Percentiles rank a stretch among this genome's conserved stretches.
phyloP scores from a whole-genome alignment of 2,329 filamentous ascomycete genomes.

The Catunica adiposa region DNA sequence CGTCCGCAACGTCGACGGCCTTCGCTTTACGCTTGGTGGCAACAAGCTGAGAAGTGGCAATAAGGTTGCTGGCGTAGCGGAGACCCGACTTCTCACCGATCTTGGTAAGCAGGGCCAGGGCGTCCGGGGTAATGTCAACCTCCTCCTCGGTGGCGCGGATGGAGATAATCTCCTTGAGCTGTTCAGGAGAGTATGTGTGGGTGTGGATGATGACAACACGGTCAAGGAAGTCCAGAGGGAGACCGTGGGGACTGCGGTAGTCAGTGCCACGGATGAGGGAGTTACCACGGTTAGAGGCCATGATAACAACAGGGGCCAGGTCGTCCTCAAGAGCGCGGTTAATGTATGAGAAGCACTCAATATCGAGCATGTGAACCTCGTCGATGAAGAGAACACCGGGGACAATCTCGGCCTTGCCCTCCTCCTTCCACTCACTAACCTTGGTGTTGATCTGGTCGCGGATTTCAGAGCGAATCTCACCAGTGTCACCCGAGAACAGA shows the following conservation, averaged over 20 bases:
- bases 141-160: constrained; percentile 94
- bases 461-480: constrained; percentile 93
- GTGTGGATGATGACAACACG: constrained; percentile 94
- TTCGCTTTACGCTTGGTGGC: constrained; percentile 71
- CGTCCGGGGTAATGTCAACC: constrained; percentile 77
- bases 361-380: constrained; percentile 98
- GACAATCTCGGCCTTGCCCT: constrained; percentile 96
- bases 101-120: constrained; percentile 83
- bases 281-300: constrained; percentile 92
- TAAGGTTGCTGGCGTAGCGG: constrained; percentile 93
- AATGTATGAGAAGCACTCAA: constrained; percentile 97
- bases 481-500: constrained; percentile 93
- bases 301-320: constrained; percentile 92
- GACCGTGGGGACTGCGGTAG: constrained; percentile 81
- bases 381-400: constrained; percentile 96
- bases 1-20: constrained; percentile 71
- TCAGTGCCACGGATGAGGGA: constrained; percentile 85
- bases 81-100: constrained; percentile 86
- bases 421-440: constrained; percentile 97
- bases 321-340: constrained; percentile 93
- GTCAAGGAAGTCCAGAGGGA: constrained; percentile 91
- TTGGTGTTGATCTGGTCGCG: constrained; percentile 99
- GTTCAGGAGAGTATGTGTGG: constrained; percentile 61
- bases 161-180: constrained; percentile 81
- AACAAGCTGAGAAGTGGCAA: constrained; percentile 82